These are phyloP conservation scores for Cyberlindnera meyerae DNA, from an alignment of 805 yeast genomes.

Conservation along the genomic window DNA sequence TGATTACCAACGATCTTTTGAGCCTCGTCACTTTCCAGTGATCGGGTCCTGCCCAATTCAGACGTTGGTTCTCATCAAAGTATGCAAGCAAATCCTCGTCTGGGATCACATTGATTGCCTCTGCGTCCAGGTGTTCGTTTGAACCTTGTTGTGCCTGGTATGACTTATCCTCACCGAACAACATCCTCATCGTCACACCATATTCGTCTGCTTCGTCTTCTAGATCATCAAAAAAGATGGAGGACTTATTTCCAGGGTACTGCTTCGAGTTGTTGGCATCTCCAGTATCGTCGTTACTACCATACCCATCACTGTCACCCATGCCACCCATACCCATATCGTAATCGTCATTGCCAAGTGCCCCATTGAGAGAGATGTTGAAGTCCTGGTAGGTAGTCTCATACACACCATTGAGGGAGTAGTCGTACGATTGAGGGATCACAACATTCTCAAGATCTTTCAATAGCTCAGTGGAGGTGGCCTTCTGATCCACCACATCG, in stretches of 20 bases:
- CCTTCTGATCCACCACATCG: slow-evolving; percentile 18
- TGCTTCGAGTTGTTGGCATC: slow-evolving; percentile 17
- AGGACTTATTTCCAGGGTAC: slow-evolving; percentile 24
- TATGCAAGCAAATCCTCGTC: slow-evolving; percentile 71
- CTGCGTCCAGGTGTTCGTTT: slow-evolving; percentile 22
- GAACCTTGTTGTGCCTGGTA: slow-evolving; percentile 18
- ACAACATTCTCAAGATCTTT: slow-evolving; percentile 16
- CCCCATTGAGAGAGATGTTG: slow-evolving; percentile 17
- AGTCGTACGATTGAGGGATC: slow-evolving; percentile 10
- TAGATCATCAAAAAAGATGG: slow-evolving; percentile 24
- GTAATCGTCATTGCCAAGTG: slow-evolving; percentile 18
- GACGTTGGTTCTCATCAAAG: slow-evolving; percentile 66
- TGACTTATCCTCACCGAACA: slow-evolving; percentile 21
- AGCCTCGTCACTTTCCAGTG: slow-evolving; percentile 80
- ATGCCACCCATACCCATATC: too few species aligned
- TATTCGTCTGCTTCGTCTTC: slow-evolving; percentile 26
- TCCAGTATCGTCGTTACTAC: not conserved
- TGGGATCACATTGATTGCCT: slow-evolving; percentile 30
- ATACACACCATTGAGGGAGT: slow-evolving; percentile 4
- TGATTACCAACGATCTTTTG: slow-evolving; percentile 35
- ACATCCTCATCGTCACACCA: slow-evolving; percentile 24
- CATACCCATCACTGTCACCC: slow-evolving; percentile 6
- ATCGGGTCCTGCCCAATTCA: slow-evolving; percentile 87
- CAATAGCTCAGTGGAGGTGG: slow-evolving; percentile 12
- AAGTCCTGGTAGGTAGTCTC: slow-evolving; percentile 15